These are phyloP conservation scores for Neonectria sp. DNA, from an alignment of 2,329 filamentous ascomycete genomes.

Conservation along the genomic window DNA sequence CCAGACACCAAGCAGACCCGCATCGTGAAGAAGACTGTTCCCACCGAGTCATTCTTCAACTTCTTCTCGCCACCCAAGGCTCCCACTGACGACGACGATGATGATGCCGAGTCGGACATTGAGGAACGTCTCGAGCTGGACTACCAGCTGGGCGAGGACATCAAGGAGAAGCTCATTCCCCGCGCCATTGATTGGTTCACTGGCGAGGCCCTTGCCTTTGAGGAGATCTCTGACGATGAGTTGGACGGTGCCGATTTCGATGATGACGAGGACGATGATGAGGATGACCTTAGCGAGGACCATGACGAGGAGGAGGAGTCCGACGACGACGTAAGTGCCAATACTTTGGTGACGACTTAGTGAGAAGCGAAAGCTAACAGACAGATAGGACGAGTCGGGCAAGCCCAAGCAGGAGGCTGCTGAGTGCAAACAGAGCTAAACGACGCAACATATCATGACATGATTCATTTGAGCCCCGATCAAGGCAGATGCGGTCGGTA, in stretches of 20 bases:
- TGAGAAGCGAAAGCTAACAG: constrained; percentile 27
- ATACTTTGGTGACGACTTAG: not conserved
- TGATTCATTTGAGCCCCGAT: constrained; percentile 44
- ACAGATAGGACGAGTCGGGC: constrained; percentile 80
- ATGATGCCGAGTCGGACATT: constrained; percentile 88
- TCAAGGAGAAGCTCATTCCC: constrained; percentile 99
- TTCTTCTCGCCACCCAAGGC: constrained; percentile 97
- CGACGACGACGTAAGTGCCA: constrained; percentile 78
- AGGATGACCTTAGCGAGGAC: constrained; percentile 87
- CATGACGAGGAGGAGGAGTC: constrained; percentile 87
- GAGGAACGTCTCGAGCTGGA: constrained; percentile 98
- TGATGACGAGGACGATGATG: constrained; percentile 94
- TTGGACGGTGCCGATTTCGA: constrained; percentile 87
- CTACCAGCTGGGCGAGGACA: constrained; percentile 98
- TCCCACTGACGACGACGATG: constrained; percentile 79
- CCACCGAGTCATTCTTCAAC: constrained; percentile 98
- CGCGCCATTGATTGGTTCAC: constrained; percentile 99
- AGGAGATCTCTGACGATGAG: constrained; percentile 90
- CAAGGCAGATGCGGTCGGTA: constrained; percentile 27
- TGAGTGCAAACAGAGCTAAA: constrained; percentile 96
- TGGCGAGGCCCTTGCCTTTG: constrained; percentile 95
- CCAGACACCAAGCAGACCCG: constrained; percentile 99
- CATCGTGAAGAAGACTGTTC: constrained; percentile 98
- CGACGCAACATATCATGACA: constrained; percentile 53
- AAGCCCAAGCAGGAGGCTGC: constrained; percentile 96